phyloP scores from a whole-genome alignment of 2,329 filamentous ascomycete species.

The Talaromyces sp. region DNA sequence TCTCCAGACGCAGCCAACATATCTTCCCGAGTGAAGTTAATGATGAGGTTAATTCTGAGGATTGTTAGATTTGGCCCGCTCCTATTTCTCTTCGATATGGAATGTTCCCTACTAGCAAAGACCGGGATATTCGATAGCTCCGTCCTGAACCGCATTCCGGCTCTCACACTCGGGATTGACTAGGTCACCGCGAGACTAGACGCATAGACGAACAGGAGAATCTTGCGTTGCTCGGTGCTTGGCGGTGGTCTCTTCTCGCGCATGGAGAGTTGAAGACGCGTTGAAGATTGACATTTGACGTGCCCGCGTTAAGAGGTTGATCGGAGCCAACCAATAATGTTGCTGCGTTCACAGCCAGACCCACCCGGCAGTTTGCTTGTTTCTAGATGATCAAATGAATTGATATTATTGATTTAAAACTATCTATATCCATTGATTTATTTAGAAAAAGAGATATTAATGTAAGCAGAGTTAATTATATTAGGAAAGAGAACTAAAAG shows the following conservation, averaged over 20 bases:
- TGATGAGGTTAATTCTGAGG: slow-evolving; percentile 55
- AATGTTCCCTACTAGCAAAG: slow-evolving; percentile 44
- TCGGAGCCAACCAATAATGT: not conserved
- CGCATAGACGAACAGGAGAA: not conserved
- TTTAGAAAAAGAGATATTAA: too few relatives aligned
- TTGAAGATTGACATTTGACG: not conserved
- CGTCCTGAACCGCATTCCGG: slow-evolving; percentile 48
- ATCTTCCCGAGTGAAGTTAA: slow-evolving; percentile 68
- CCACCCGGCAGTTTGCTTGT: not conserved
- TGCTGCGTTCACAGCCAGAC: not conserved
- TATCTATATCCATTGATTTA: too few relatives aligned
- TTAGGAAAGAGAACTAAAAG: too few relatives aligned
- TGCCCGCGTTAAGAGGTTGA: not conserved
- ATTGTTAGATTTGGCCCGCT: not conserved
- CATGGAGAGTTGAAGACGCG: not conserved
- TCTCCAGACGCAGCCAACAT: slow-evolving; percentile 83
- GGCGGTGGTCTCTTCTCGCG: not conserved
- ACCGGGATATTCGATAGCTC: slow-evolving; percentile 47
- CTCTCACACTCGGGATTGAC: not conserved
- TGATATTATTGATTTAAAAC: too few relatives aligned
- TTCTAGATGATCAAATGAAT: too few relatives aligned
- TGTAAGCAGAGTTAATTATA: too few relatives aligned
- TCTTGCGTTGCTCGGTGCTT: not conserved
- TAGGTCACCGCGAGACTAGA: not conserved
- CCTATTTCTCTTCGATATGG: not conserved